phyloP scores from a whole-genome alignment of 768 basidiomycete genomes.

The Hortiboletus campestris region DNA sequence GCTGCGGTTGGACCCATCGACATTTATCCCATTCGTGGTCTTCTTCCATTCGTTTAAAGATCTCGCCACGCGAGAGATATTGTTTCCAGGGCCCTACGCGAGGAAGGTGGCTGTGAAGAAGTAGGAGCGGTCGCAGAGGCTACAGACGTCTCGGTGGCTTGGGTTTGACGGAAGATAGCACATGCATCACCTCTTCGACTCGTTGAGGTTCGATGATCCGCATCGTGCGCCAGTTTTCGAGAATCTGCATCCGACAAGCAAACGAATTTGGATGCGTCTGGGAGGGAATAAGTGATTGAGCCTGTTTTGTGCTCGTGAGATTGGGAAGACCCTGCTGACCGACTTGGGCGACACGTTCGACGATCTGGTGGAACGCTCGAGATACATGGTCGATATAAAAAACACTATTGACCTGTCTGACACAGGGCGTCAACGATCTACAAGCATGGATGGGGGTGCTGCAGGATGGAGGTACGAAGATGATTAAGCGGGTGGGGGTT shows the following conservation, averaged over 20 bases:
- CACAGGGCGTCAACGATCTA: too few relatives aligned
- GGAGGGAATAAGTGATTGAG: conserved; percentile 29
- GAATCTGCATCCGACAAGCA: conserved; percentile 43
- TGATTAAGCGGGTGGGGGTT: too few relatives aligned
- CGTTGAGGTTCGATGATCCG: conserved; percentile 76
- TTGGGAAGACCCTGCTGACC: conserved; percentile 84
- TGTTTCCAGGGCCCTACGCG: too few relatives aligned
- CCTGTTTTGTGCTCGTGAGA: conserved; percentile 83
- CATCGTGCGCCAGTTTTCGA: conserved; percentile 86
- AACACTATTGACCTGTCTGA: too few relatives aligned
- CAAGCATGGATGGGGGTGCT: too few relatives aligned
- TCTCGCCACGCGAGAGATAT: conserved; percentile 11
- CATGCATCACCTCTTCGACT: conserved; percentile 64
- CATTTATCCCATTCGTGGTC: conserved; percentile 91
- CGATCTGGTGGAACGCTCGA: conserved; percentile 46
- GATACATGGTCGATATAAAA: too few relatives aligned
- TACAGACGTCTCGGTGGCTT: conserved; percentile 13
- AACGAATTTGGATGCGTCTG: too few relatives aligned
- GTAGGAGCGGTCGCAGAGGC: conserved; percentile 22
- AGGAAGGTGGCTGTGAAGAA: conserved; percentile 2
- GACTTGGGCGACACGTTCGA: conserved; percentile 79
- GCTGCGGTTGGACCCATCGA: conserved; percentile 84
- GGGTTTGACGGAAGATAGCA: conserved; percentile 48
- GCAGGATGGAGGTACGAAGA: too few relatives aligned
- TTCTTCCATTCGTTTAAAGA: conserved; percentile 86